Conservation (phyloP, 768 basidiomycete genomes). For the Auriscalpium orientale region DNA sequence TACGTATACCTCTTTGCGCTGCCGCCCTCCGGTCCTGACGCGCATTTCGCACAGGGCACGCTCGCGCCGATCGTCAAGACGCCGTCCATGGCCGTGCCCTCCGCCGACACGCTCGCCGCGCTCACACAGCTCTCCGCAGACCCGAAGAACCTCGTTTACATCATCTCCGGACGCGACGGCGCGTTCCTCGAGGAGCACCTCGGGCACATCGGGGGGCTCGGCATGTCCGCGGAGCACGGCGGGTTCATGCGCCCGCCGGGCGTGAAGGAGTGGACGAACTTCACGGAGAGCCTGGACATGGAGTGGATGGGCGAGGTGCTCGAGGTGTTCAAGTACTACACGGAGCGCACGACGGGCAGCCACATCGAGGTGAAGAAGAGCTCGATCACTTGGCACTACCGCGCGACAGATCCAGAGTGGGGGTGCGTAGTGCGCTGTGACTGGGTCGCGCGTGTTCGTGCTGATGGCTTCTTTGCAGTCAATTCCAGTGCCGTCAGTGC, state of each 20-base stretch:
- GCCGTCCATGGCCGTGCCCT: slow-evolving; percentile 82
- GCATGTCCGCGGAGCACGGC: slow-evolving; percentile 95
- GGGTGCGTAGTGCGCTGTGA: slow-evolving; percentile 46
- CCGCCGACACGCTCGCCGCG: slow-evolving; percentile 62
- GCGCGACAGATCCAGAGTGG: slow-evolving; percentile 90
- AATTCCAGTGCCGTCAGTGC: slow-evolving; percentile 94
- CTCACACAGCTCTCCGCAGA: slow-evolving; percentile 68
- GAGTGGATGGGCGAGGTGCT: slow-evolving; percentile 94
- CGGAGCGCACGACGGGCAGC: slow-evolving; percentile 93
- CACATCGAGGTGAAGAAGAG: slow-evolving; percentile 97
- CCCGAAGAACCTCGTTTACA: slow-evolving; percentile 88
- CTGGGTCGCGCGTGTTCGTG: background rate
- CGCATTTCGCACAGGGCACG: slow-evolving; percentile 58
- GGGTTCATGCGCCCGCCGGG: slow-evolving; percentile 81
- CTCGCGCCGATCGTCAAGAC: slow-evolving; percentile 95
- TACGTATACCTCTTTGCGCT: slow-evolving; percentile 30
- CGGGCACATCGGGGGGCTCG: slow-evolving; percentile 73
- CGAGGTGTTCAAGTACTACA: slow-evolving; percentile 95
- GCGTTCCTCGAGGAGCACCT: slow-evolving; percentile 89
- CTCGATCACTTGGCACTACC: slow-evolving; percentile 97
- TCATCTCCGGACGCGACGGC: slow-evolving; percentile 94
- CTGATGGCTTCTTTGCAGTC: slow-evolving; percentile 29
- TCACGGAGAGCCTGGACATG: slow-evolving; percentile 93
- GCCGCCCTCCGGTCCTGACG: background rate
- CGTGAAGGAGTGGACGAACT: slow-evolving; percentile 65